Percentiles rank a stretch among this genome's conserved stretches.
Evolutionary conservation across 441 rosid species (phyloP).

Genomic region (Populus trichocarpa): DNA sequence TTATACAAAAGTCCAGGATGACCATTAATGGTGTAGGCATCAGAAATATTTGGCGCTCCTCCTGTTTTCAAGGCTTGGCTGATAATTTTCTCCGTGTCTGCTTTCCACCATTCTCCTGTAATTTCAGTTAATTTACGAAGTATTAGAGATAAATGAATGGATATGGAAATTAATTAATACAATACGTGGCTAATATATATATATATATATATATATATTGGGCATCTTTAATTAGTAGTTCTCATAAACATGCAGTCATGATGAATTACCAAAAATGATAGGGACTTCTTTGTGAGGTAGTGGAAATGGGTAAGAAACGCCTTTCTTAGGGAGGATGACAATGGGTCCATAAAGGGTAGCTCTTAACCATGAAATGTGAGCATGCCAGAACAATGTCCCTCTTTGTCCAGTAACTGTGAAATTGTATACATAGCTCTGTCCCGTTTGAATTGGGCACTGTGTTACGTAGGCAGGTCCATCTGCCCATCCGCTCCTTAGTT

Average conservation of each 20-base stretch:
- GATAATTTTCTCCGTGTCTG: slow-evolving; percentile 55
- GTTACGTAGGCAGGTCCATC: slow-evolving; percentile 68
- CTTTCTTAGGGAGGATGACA: slow-evolving; percentile 48
- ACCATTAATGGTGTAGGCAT: slow-evolving; percentile 70
- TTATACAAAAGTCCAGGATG: slow-evolving; percentile 69
- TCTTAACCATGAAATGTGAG: slow-evolving; percentile 64
- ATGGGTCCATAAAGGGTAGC: slow-evolving; percentile 60
- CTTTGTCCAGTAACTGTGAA: slow-evolving; percentile 62
- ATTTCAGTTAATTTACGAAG: background rate
- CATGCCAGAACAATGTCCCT: slow-evolving; percentile 74
- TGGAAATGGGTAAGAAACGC: slow-evolving; percentile 51
- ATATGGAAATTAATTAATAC: background rate
- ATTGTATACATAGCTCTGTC: slow-evolving; percentile 54
- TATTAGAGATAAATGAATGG: background rate
- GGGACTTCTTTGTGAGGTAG: slow-evolving; percentile 59
- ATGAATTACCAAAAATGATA: slow-evolving; percentile 45
- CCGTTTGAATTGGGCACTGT: slow-evolving; percentile 66
- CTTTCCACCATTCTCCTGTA: slow-evolving; percentile 78
- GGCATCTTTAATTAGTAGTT: too few relatives aligned
- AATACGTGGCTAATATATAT: too few relatives aligned
- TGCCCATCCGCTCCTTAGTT: slow-evolving; percentile 61
- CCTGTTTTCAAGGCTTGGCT: slow-evolving; percentile 61
- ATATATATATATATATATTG: too few relatives aligned
- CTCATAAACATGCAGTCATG: too few relatives aligned
- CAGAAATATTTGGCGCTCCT: slow-evolving; percentile 64